phyloP scores from a whole-genome alignment of 78 protist species.

The Dictyostelium citrinum region DNA sequence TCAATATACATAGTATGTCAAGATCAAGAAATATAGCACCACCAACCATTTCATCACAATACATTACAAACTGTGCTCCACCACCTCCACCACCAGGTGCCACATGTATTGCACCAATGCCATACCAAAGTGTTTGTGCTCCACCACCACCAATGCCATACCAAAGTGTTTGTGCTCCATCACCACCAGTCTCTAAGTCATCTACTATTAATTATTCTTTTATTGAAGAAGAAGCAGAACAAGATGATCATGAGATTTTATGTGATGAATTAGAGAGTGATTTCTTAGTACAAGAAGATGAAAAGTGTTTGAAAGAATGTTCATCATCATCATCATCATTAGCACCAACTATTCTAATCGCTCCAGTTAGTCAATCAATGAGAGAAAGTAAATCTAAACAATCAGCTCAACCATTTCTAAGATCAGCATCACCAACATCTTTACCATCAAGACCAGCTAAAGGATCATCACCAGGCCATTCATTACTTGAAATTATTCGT shows the following conservation, averaged over 20 bases:
- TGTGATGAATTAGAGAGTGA: background rate
- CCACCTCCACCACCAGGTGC: background rate
- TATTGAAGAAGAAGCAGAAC: too few relatives aligned
- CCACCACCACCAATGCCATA: background rate
- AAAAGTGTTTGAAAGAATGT: background rate
- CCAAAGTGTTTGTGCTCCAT: background rate
- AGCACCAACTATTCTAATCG: background rate
- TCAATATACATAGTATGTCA: too few relatives aligned
- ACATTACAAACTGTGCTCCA: too few relatives aligned
- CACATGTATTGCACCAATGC: background rate
- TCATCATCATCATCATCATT: background rate
- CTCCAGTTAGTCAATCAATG: background rate
- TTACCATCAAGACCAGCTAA: background rate
- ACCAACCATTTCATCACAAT: too few relatives aligned
- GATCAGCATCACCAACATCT: background rate
- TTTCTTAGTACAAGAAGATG: background rate
- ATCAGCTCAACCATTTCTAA: background rate
- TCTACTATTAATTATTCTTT: too few relatives aligned
- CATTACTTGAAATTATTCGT: slow-evolving; percentile 11
- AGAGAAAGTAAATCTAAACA: too few relatives aligned
- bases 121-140: background rate
- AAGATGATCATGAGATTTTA: too few relatives aligned
- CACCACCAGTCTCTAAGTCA: too few relatives aligned
- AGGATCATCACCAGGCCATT: background rate
- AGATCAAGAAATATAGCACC: too few relatives aligned